Evolutionary conservation across 176 grass and related monocot genomes (phyloP), one percentile per base, ranked within the genome.

Genomic region (Musa acuminata): DNA sequence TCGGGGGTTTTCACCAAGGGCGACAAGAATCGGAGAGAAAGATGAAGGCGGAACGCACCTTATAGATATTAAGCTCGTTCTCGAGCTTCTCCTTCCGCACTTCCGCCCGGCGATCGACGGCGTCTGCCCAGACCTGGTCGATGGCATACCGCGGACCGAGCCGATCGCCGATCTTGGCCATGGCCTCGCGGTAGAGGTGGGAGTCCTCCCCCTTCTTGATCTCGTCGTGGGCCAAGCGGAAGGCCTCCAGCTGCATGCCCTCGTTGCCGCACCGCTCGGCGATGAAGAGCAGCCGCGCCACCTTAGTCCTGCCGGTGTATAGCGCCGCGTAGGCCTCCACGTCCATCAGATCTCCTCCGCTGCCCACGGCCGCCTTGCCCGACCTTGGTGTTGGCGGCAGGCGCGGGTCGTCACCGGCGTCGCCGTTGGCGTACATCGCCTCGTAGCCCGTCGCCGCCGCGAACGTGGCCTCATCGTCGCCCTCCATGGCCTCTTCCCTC

Each of bases 311-410:
- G 6, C 90, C 87, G 11, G 75, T 11, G 82, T 91, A 93, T 81
- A 87, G 88, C 79, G 83, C 87, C n/a, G 84, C 87, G 84, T 97
- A 97, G 8, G 90, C 85, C 87, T 97, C 90, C 62, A 97, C 87
- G 49, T 97, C 93, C 71, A 97, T 87, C 87, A 87, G 93, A 62
- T 97, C 91, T 43, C 35, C 35, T 8, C 84, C 90, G 16, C 84
- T 69, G 13, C 54, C 55, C 26, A 83, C 13, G 8, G 11, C 24
- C 23, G 1, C 29, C 29, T 17, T 14, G 24, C 65, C 90, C 74
- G 81, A 82, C 49, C 84, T 27, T 8, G 89, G 81, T 12, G 73
- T 71, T 8, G 78, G 72, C 3, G 85, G 53, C 51, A 84, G 17
- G 73, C 7, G 48, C 51, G 19, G 64, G 51, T 53, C 71, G 22